Percentiles rank a stretch among this genome's conserved stretches.
phyloP scores from a whole-genome alignment of 148 eudicot species.

The Dysphania ambrosioides region DNA sequence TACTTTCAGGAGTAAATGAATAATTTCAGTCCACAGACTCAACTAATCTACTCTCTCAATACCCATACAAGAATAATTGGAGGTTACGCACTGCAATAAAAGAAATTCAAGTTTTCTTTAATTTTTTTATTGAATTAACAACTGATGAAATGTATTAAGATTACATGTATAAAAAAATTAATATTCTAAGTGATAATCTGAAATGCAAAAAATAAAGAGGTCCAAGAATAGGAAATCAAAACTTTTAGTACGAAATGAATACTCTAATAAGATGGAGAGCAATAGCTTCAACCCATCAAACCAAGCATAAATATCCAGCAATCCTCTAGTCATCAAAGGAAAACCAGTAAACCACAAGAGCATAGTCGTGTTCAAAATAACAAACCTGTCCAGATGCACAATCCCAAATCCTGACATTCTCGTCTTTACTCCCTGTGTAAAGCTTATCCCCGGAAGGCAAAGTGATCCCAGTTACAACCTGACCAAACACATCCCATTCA shows the following conservation, averaged over 20 bases:
- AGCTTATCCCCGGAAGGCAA: conserved; percentile 86
- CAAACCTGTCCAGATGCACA: conserved; percentile 93
- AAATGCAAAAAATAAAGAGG: no score
- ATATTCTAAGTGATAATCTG: no score
- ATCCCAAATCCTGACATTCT: conserved; percentile 87
- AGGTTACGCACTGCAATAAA: not conserved
- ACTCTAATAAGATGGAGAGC: no score
- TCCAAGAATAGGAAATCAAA: not conserved
- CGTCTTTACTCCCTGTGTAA: conserved; percentile 84
- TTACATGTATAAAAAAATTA: no score
- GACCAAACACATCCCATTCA: conserved; percentile 12
- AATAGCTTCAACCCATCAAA: not conserved
- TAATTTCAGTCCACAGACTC: not conserved
- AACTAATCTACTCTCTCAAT: not conserved
- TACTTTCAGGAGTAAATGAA: not conserved
- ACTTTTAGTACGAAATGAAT: not conserved
- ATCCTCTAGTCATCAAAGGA: not conserved
- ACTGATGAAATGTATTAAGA: no score
- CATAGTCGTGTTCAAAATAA: not conserved
- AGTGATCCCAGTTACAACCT: conserved; percentile 88
- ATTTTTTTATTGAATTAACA: no score
- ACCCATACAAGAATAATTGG: not conserved
- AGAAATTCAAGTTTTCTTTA: no score
- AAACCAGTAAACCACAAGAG: not conserved
- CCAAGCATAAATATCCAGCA: not conserved